phyloP scores from a whole-genome alignment of 257 asterid genomes.

The Gentiana macrophylla region DNA sequence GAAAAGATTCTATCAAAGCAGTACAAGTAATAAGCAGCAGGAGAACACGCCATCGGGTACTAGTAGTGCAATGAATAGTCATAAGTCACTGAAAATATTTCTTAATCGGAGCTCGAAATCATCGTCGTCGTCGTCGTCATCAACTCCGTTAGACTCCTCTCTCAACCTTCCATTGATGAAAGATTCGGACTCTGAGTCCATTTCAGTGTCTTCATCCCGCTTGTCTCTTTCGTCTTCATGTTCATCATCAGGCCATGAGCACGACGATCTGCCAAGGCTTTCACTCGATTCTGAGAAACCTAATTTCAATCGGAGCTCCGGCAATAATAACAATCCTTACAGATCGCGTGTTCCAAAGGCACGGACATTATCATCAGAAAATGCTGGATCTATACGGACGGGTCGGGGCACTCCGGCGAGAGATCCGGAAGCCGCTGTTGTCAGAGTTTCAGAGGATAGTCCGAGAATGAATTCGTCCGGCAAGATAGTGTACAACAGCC shows the following conservation, averaged over 20 bases:
- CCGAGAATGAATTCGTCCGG: conserved; percentile 95
- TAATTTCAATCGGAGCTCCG: neutral
- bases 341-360: conserved; percentile 39
- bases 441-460: conserved; percentile 48
- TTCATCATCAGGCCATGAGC: conserved; percentile 48
- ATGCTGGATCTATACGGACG: conserved; percentile 25
- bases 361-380: conserved; percentile 43
- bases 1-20: conserved; percentile 58
- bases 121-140: conserved; percentile 12
- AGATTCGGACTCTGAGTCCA: conserved; percentile 30
- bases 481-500: conserved; percentile 71
- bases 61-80: neutral
- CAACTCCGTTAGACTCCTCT: conserved; percentile 21
- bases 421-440: conserved; percentile 26
- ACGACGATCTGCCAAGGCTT: conserved; percentile 48
- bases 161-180: conserved; percentile 35
- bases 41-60: conserved; percentile 40
- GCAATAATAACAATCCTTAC: conserved; percentile 18
- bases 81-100: conserved; percentile 19
- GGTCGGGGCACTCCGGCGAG: conserved; percentile 44
- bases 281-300: conserved; percentile 48
- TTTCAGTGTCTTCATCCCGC: conserved; percentile 29
- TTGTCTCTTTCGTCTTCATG: conserved; percentile 54
- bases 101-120: conserved; percentile 35
- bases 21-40: conserved; percentile 24